Conservation (phyloP, 495 filamentous ascomycete genomes). For the Penicillium nucicola region DNA sequence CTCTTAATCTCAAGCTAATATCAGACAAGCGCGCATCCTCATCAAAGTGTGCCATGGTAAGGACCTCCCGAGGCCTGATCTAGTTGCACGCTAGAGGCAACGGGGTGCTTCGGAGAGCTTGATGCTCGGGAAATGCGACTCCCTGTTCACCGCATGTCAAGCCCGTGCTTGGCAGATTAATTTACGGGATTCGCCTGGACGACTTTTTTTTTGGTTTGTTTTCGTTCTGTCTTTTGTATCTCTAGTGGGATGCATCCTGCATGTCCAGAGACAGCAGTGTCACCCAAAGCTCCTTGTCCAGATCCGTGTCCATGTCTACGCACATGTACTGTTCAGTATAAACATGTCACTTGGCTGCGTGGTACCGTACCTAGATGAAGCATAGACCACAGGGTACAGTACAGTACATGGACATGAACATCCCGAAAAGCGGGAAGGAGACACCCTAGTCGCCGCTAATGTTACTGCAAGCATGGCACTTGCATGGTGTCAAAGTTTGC, state of each 20-base stretch:
- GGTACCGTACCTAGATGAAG: no score
- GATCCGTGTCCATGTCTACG: no score
- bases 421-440: background rate
- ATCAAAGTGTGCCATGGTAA: constrained; percentile 30
- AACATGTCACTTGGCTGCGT: no score
- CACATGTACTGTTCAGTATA: no score
- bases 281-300: no score
- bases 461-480: constrained; percentile 7
- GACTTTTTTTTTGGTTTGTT: background rate
- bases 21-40: constrained; percentile 20
- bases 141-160: constrained; percentile 20
- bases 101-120: constrained; percentile 17
- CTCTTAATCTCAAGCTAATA: constrained; percentile 10
- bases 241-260: background rate
- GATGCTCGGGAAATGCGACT: constrained; percentile 13
- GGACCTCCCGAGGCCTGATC: constrained; percentile 6
- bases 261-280: background rate
- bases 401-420: no score
- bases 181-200: background rate
- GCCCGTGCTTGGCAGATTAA: constrained; percentile 9
- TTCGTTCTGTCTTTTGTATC: background rate
- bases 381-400: background rate
- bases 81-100: constrained; percentile 26
- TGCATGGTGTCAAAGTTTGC: constrained; percentile 24
- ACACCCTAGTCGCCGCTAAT: background rate